A percentile compares a stretch with the other conserved stretches of the same genome.
These are phyloP conservation scores for Aureoboletus auriporus DNA, from an alignment of 768 basidiomycete species.

Conservation along the genomic window DNA sequence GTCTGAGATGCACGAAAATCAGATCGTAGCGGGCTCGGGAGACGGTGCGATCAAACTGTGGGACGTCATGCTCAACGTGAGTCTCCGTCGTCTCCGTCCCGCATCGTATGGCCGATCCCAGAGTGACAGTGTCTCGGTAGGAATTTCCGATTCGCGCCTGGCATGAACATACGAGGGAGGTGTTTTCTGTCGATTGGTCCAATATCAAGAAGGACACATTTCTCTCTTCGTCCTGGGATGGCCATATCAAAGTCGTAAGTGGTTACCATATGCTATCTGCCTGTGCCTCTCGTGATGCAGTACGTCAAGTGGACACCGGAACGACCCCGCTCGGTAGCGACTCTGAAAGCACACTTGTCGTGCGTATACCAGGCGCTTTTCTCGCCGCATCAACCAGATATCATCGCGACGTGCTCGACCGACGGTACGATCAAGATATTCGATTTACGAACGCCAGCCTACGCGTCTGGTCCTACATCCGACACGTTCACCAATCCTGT, in stretches of 20 bases:
- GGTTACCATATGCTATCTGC: not conserved
- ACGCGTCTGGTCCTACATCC: constrained; percentile 43
- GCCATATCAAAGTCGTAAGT: constrained; percentile 80
- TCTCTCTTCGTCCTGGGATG: constrained; percentile 90
- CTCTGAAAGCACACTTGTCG: constrained; percentile 76
- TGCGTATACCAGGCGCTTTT: constrained; percentile 91
- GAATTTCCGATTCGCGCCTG: constrained; percentile 86
- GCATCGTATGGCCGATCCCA: constrained; percentile 15
- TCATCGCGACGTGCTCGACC: constrained; percentile 79
- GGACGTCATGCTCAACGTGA: constrained; percentile 84
- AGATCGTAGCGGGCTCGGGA: constrained; percentile 83
- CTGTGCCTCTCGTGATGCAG: not conserved
- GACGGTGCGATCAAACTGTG: constrained; percentile 89
- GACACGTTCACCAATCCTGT: constrained; percentile 65
- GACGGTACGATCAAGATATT: constrained; percentile 85
- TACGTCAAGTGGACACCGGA: constrained; percentile 79
- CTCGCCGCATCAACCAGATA: constrained; percentile 85
- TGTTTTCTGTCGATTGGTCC: constrained; percentile 94
- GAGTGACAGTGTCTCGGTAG: constrained; percentile 42
- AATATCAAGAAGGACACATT: constrained; percentile 89
- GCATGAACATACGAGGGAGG: constrained; percentile 93
- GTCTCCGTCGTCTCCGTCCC: constrained; percentile 5
- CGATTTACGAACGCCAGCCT: constrained; percentile 67
- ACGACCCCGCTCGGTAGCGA: constrained; percentile 69
- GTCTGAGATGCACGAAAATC: constrained; percentile 95